Percentiles rank a stretch among this genome's conserved stretches.
phyloP scores from a whole-genome alignment of 129 eudicot species.

The Flaveria bidentis region DNA sequence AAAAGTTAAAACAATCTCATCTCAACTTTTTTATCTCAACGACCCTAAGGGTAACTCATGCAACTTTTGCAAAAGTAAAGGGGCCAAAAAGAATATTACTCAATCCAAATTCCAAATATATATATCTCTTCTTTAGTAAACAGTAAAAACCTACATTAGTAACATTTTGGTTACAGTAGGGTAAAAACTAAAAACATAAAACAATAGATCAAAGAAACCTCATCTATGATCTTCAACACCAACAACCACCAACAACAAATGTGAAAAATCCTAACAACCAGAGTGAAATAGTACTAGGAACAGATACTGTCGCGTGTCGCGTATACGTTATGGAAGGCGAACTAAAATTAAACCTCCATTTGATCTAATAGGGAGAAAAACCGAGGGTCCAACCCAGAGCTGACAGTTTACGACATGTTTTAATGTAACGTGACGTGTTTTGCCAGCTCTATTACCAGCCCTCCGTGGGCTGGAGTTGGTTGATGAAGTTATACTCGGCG shows the following conservation, averaged over 20 bases:
- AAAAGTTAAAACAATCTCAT: constrained; percentile 8
- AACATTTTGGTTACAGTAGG: constrained; percentile 49
- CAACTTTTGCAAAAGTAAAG: constrained; percentile 42
- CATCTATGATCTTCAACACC: constrained; percentile 31
- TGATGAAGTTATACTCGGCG: constrained; percentile 27
- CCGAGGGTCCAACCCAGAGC: constrained; percentile 21
- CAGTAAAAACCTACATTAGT: constrained; percentile 32
- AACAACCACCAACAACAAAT: constrained; percentile 10
- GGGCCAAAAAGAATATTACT: constrained; percentile 33
- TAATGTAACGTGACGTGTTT: neutral
- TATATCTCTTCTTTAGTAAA: constrained; percentile 15
- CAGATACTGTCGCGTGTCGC: neutral
- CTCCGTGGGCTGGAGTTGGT: constrained; percentile 40
- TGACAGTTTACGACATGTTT: neutral
- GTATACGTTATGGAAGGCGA: constrained; percentile 45
- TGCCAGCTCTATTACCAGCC: constrained; percentile 30
- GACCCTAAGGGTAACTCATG: constrained; percentile 30
- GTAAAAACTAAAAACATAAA: constrained; percentile 17
- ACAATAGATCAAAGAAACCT: constrained; percentile 29
- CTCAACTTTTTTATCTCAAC: constrained; percentile 22
- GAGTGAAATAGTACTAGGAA: constrained; percentile 15
- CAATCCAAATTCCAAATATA: neutral
- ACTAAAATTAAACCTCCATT: constrained; percentile 64
- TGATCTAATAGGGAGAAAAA: constrained; percentile 40
- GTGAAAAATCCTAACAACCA: constrained; percentile 28